These are phyloP conservation scores for Cyclotella baltica DNA, from an alignment of 108 stramenopile genomes.

Conservation along the genomic window DNA sequence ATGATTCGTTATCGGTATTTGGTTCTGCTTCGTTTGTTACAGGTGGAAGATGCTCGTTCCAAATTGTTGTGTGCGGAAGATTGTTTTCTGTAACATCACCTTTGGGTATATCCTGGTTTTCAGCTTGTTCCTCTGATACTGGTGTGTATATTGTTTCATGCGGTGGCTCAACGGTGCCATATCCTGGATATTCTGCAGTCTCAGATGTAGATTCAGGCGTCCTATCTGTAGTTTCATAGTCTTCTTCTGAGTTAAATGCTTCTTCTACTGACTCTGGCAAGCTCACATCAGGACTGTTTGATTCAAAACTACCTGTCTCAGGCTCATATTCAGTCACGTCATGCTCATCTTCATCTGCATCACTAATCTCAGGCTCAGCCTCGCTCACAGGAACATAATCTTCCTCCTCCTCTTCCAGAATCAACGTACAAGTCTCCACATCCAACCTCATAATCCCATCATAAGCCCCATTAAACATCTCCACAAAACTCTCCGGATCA, in stretches of 20 bases:
- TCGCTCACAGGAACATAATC: not conserved
- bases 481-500: slow-evolving; percentile 29
- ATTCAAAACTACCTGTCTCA: not conserved
- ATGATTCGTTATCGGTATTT: too few species aligned
- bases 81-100: too few species aligned
- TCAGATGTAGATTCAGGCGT: not conserved
- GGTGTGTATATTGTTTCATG: slow-evolving; percentile 2
- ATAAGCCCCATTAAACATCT: slow-evolving; percentile 17
- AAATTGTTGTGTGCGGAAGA: not conserved
- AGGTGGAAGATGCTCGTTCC: not conserved
- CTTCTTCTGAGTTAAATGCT: not conserved
- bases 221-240: slow-evolving; percentile 9
- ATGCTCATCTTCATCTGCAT: not conserved
- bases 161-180: not conserved
- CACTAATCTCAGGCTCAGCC: not conserved
- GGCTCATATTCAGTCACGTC: not conserved
- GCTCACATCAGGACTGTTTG: too few species aligned
- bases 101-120: too few species aligned
- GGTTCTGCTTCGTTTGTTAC: not conserved
- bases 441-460: slow-evolving; percentile 18
- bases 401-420: slow-evolving; percentile 12
- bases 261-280: not conserved
- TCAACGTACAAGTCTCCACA: not conserved
- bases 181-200: not conserved
- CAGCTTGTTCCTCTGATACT: too few species aligned